Base-by-base conservation (phyloP, 1,139 yeast species). In the Pichia sp. region DNA sequence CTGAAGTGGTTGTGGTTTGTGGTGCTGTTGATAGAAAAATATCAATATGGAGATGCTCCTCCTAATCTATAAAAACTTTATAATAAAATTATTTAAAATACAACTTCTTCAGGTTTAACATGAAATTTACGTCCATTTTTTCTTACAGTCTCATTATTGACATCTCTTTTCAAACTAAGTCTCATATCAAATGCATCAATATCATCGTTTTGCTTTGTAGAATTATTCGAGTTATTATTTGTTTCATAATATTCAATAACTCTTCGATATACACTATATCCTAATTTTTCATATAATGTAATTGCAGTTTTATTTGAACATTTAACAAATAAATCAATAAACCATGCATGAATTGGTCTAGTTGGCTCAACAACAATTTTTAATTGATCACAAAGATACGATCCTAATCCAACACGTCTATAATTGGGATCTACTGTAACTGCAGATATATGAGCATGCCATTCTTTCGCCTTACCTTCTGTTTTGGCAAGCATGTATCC, bases 391-490 rank as follows among this genome's bases (percentile, higher is more conserved):
- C 96, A 90, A 46, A 90, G 70, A 49, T 75, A 75, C 3, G 85
- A 79, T 1, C 97, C 98, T 40, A 90, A 68, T 2, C 96, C 95
- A 23, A 92, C 72, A 49, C 98, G 69, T 48, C 99, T 70, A 59
- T 84, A 90, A 44, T 80, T 82, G 26, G 86, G 82, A 50, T 84
- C 84, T 1, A 94, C 84, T 0, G 98, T 89, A 3, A 94, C 96
- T 0, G 98, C 98, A 0, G 97, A 89, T 47, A 94, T 89, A 63
- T 94, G 99, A 0, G 96, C 80, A 60, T 94, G 99, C 96, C 97
- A 92, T 53, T 89, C 95, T 45, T 74, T 77, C 20, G 74, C 78
- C 24, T 70, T 67, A 1, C 98, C 98, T 63, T 94, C 98, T 3
- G 95, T 82, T 64, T 94, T 94, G n/a, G 95, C 98, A 78, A 94